Evolutionary conservation across 768 basidiomycete genomes (phyloP), one percentile per base, ranked within the genome.

Genomic region (Pleurotus giganteus): DNA sequence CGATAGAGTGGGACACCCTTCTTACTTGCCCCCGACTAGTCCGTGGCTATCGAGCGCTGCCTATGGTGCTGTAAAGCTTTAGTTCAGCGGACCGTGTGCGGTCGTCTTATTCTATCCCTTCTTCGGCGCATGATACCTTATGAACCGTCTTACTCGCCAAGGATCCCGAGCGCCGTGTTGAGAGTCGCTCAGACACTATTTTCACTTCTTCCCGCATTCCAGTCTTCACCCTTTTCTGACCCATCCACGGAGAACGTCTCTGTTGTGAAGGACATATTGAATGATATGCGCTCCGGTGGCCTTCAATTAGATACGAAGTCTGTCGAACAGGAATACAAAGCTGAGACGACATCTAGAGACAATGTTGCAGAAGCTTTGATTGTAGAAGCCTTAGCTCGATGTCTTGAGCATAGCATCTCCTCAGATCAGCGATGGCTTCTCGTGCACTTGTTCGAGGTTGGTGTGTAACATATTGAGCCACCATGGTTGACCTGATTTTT

Each of bases 31-130:
- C 47, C 31, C 19, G 46, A 46, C 28, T 58, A 74, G 72, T 63
- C 77, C 60, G 71, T 68, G 21, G 79, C 77, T 51, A 71, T 86
- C 8, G 82, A 83, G 56, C 81, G 88, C 23, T 82, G 78, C 60
- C 58, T 86, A 27, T 91, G 89, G 89, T 89, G 87, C 62, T 82
- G 83, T 60, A 81, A 79, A 58, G 86, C 86, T 7, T 82, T 82
- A 69, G 72, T 36, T 58, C 70, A 5, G 72, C 77, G 6, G 67
- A 78, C 46, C 76, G 83, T 15, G 72, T 75, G 7, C 77, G 82
- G 19, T 11, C 31, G 19, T 37, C 49, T 36, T 13, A 71, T 86
- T 23, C 60, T 89, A 15, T 73, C 72, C 8, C 68, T 70, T 8
- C 70, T 90, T 3, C 76, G 77, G 58, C 65, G 74, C 60, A 62